phyloP scores from a whole-genome alignment of 164 flowering plant species.

The Nelumbo lutea region DNA sequence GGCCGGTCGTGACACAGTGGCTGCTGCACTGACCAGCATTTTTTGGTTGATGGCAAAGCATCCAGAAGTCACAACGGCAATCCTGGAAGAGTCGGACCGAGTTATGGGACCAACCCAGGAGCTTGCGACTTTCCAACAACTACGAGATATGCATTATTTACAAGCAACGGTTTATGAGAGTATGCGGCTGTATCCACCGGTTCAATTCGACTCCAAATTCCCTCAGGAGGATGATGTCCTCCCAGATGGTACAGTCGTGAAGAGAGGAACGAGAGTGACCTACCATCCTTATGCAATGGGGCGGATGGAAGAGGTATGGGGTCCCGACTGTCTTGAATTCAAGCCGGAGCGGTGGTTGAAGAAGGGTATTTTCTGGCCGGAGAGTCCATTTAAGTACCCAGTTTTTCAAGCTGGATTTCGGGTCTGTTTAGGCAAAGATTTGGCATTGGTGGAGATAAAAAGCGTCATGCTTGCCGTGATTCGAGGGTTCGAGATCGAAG shows the following conservation, averaged over 20 bases:
- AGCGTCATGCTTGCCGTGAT: conserved; percentile 33
- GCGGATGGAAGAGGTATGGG: conserved; percentile 69
- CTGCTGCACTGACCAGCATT: conserved; percentile 55
- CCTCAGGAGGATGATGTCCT: conserved; percentile 47
- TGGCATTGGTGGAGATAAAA: conserved; percentile 50
- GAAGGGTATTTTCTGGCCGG: conserved; percentile 30
- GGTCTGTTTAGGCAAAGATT: conserved; percentile 64
- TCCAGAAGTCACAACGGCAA: conserved; percentile 32
- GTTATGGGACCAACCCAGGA: conserved; percentile 21
- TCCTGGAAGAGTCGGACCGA: conserved; percentile 32
- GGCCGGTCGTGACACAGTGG: conserved; percentile 76
- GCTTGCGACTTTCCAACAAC: conserved; percentile 28
- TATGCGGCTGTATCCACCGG: conserved; percentile 66
- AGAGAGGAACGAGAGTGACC: conserved; percentile 55
- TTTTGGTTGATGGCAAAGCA: conserved; percentile 44
- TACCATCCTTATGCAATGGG: conserved; percentile 89
- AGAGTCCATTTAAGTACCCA: conserved; percentile 54
- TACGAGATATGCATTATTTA: conserved; percentile 46
- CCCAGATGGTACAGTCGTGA: conserved; percentile 58
- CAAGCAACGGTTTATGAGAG: conserved; percentile 57
- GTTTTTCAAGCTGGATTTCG: conserved; percentile 66
- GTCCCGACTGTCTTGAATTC: conserved; percentile 53
- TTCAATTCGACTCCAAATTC: conserved; percentile 63
- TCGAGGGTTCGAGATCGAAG: conserved; percentile 24
- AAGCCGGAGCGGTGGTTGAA: conserved; percentile 74